A percentile compares a stretch with the other conserved stretches of the same genome.
phyloP scores from a whole-genome alignment of 176 grass and related monocot species.

The Oryza meyeriana region DNA sequence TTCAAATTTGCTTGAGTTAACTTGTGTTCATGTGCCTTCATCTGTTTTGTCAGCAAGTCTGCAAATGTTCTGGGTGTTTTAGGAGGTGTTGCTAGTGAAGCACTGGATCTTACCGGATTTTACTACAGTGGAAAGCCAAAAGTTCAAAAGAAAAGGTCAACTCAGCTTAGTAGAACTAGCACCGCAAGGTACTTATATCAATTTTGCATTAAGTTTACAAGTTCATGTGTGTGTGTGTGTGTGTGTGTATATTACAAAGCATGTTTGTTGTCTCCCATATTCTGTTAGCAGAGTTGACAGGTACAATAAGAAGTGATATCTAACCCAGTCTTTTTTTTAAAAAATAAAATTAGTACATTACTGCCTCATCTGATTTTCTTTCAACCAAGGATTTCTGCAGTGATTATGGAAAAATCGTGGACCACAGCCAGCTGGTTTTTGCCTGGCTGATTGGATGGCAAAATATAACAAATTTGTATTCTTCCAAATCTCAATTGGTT shows the following conservation, averaged over 20 bases:
- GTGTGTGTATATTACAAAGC: too few relatives aligned
- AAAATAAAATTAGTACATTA: background rate
- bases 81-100: conserved; percentile 81
- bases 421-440: background rate
- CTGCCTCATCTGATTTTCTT: background rate
- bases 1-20: conserved; percentile 13
- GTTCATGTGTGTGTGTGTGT: too few relatives aligned
- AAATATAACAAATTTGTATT: background rate
- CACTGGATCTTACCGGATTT: conserved; percentile 89
- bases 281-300: background rate
- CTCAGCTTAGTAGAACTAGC: conserved; percentile 65
- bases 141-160: conserved; percentile 54
- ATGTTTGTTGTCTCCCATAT: background rate
- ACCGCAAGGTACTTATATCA: conserved; percentile 65
- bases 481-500: background rate
- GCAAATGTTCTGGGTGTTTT: conserved; percentile 96
- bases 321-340: background rate
- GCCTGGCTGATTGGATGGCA: background rate
- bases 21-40: conserved; percentile 13
- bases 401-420: background rate
- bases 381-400: background rate
- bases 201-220: conserved; percentile 23
- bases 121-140: conserved; percentile 86
- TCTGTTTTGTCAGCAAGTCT: conserved; percentile 68
- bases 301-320: conserved; percentile 18